Evolutionary conservation across 805 yeast species (phyloP), one percentile per base, ranked within the genome.

Genomic region (Ogataea pignaliae): DNA sequence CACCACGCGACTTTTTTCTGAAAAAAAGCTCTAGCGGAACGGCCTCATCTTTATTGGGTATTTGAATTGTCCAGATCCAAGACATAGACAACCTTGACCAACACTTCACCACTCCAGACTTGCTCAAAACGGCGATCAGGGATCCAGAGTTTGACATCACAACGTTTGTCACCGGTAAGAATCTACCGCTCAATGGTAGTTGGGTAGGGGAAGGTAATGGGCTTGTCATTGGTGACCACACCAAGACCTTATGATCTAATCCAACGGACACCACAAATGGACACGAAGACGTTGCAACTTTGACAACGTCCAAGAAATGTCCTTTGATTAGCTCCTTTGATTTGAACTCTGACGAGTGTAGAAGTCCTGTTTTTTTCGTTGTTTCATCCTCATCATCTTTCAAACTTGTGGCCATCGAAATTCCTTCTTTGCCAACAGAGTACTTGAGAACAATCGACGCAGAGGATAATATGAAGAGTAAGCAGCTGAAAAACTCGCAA

Each of bases 251-350:
- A 52, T 84, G 89, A 54, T 87, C 95, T 56, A 88, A 66, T 3
- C 90, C 91, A 26, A 84, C 74, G 1, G 85, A 73, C 0, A 86
- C 79, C 18, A 85, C 71, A 53, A 85, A 82, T 3, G 88, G 80
- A 41, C 79, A 72, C 12, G 76, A 66, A 12, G 86, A 81, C 0
- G 88, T 75, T n/a, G 72, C 64, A 10, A 85, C 66, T 44, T 72
- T 73, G 30, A 83, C 70, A 3, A 85, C 71, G 59, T 88, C 95
- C 39, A 85, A 65, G 18, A 69, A 63, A 58, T 83, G 90, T 4
- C 80, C 81, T 28, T 66, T 59, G 13, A 72, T 44, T 35, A 70
- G 42, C 65, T 74, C 64, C 69, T 77, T 54, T 56, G 65, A 52
- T 46, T 61, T 60, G 41, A 63, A 57, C 12, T 47, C 41, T 4